Percentiles rank a stretch among this genome's conserved stretches.
These are phyloP conservation scores for Pichia sp. DNA, from an alignment of 1,139 yeast species.

Conservation along the genomic window DNA sequence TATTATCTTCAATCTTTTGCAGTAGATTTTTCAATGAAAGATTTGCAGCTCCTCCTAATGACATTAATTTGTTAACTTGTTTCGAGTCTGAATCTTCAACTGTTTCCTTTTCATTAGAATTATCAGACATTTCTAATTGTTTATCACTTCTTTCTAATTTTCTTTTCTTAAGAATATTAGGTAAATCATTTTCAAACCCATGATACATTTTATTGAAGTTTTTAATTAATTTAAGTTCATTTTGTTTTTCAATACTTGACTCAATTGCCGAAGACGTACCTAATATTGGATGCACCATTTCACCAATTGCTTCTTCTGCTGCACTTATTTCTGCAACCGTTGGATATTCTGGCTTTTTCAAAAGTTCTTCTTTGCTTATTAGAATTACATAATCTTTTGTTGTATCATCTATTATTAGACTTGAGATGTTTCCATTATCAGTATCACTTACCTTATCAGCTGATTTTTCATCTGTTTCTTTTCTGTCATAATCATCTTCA, in stretches of 20 bases:
- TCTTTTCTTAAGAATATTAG: constrained; percentile 67
- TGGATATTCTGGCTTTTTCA: constrained; percentile 26
- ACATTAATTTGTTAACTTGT: constrained; percentile 34
- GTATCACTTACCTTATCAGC: background rate
- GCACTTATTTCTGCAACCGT: constrained; percentile 19
- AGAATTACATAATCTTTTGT: constrained; percentile 7
- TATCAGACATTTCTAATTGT: constrained; percentile 44
- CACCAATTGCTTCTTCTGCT: constrained; percentile 28
- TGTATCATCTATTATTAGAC: background rate
- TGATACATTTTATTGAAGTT: constrained; percentile 65
- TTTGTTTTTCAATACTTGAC: constrained; percentile 28
- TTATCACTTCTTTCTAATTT: constrained; percentile 77
- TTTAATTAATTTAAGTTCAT: constrained; percentile 34
- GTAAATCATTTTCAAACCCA: constrained; percentile 76
- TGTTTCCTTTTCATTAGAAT: constrained; percentile 9
- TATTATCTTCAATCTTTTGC: constrained; percentile 67
- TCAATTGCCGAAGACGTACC: constrained; percentile 31
- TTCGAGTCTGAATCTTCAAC: constrained; percentile 19
- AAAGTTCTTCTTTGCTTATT: constrained; percentile 13
- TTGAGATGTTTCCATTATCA: background rate
- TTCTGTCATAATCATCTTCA: constrained; percentile 3
- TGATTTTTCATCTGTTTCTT: background rate
- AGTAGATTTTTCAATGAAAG: constrained; percentile 75
- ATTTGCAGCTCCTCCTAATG: constrained; percentile 74
- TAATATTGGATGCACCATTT: constrained; percentile 29